Percentiles rank a stretch among this genome's conserved stretches.
phyloP scores from a whole-genome alignment of 108 stramenopile genomes.

The Nannochloropsis oceanica region DNA sequence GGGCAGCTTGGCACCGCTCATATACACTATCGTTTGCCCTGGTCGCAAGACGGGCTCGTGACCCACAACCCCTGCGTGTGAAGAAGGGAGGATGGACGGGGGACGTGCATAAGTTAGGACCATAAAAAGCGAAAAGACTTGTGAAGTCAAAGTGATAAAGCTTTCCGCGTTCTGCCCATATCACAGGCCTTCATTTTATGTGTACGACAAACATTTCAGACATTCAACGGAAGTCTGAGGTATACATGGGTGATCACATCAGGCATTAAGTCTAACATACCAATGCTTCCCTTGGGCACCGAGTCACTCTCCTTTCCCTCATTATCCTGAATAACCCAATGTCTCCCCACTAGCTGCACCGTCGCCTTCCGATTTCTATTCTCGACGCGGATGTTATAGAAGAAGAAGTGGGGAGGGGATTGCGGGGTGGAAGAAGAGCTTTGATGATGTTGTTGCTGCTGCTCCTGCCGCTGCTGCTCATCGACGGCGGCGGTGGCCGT shows the following conservation, averaged over 20 bases:
- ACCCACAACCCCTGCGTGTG: background rate
- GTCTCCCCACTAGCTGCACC: background rate
- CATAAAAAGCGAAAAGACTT: no score
- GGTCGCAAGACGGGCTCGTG: background rate
- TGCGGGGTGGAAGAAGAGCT: background rate
- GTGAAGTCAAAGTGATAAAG: no score
- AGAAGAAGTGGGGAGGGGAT: background rate
- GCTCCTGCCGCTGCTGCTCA: background rate
- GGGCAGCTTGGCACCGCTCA: background rate
- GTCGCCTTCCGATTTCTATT: background rate
- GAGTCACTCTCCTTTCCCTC: background rate
- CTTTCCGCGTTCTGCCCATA: no score
- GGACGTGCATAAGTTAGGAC: background rate
- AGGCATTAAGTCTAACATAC: background rate
- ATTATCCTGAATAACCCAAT: background rate
- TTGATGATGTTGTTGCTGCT: background rate
- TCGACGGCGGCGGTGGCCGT: background rate
- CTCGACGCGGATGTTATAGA: background rate
- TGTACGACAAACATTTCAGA: no score
- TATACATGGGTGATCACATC: no score
- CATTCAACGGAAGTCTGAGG: no score
- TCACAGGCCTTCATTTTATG: no score
- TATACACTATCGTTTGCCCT: background rate
- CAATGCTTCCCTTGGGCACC: background rate
- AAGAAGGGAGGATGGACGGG: background rate